Base-by-base conservation (phyloP, 495 filamentous ascomycete genomes). In the Tuber microsphaerosporum region DNA sequence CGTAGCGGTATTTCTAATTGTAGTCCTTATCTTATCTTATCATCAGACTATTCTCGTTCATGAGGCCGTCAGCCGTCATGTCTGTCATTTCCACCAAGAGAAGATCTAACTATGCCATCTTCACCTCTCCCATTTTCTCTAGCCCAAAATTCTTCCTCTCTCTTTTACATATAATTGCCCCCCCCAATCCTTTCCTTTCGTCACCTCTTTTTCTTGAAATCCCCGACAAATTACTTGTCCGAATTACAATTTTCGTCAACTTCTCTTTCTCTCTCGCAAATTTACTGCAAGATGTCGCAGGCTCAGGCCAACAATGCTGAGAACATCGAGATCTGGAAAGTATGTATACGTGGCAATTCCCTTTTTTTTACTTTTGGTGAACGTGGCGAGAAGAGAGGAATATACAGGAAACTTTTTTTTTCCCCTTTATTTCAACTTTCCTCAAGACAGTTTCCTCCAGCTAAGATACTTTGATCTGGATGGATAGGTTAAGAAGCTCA, bases 231-330 rank as follows among this genome's bases (percentile, higher is more conserved):
- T 42, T 2, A 3, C 8, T n/a, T n/a, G n/a, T n/a, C n/a, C n/a
- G n/a, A n/a, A n/a, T n/a, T 56, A 34, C 26, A 65, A 37, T 37
- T 37, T 76, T 69, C 56, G 39, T 56, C 34, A 41, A 41, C 75
- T 48, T 46, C 34, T 78, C 51, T 43, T 48, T 61, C 69, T 37
- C 65, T 19, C 56, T 69, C 31, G n/a, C 26, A 1, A 65, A 65
- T 65, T 17, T 65, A 34, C 26, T 34, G 6, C 56, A 26, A 65
- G 12, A 97, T 97, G 94, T 95, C 92, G 87, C 89, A 93, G 85
- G 87, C 92, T 83, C 90, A 94, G 86, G 89, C 89, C 78, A 94
- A 90, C 86, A 96, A 98, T 84, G 94, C 93, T 68, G 95, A 99
- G 87, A 99, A 98, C 84, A 90, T 90, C 81, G 91, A 93, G 88